Base-by-base conservation (phyloP, 495 filamentous ascomycete genomes). In the Chlorociboria aeruginascens region DNA sequence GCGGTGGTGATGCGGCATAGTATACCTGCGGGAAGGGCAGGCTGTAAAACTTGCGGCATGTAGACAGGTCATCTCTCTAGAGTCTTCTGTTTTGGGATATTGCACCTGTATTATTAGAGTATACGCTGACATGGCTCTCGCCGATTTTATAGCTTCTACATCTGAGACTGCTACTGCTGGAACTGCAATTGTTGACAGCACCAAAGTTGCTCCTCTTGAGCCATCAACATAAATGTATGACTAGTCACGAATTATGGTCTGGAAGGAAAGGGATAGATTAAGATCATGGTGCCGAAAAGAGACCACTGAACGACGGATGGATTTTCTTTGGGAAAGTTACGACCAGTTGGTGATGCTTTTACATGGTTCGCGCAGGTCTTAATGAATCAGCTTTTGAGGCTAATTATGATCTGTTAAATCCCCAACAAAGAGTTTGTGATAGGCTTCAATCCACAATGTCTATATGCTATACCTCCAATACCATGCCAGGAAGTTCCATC, bases 21-120 rank as follows among this genome's bases (percentile, higher is more conserved):
- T 63, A 65, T 33, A 43, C 30, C 7, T 67, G 64, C 43, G 54
- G 53, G 34, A 46, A 59, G 0, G 59, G 63, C 10, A 56, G 59
- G 42, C 10, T 67, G 64, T 43, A 54, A 43, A 11, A 53, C 53
- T 2, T 67, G 64, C 39, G 6, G 33, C 33, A 52, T 34, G 20
- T 25, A 25, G 20, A 25, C 20, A 1, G 32, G 41, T 10, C 3
- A 32, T 31, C 42, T 7, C 8, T 53, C 56, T 6, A 60, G 51
- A 31, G 12, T 13, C n/a, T 45, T 34, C 45, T 50, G 41, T 41
- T 50, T 20, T 45, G 31, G 16, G 34, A 46, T 25, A 39, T 14
- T 39, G 8, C 11, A 20, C 50, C 20, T 61, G 45, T 50, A 34
- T 25, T 50, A 46, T 45, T 46, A 46, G 38, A 48, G 32, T 31